Evolutionary conservation across 169 alveolate species (phyloP).

Genomic region (Plasmodium fragile): DNA sequence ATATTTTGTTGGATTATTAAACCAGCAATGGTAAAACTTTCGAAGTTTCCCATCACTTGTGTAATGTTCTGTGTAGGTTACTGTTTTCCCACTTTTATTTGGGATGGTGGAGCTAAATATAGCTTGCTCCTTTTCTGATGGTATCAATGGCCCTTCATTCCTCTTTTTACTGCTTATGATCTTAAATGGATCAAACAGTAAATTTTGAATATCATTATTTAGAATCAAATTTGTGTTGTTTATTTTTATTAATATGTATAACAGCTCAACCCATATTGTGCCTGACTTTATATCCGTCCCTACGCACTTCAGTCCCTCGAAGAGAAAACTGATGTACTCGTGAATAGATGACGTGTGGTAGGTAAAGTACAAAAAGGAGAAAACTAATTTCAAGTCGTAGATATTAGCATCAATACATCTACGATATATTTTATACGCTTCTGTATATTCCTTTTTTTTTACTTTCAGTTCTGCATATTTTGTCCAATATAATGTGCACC

Average conservation of each 20-base stretch:
- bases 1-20: slow-evolving; percentile 82
- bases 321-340: slow-evolving; percentile 82
- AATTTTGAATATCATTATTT: slow-evolving; percentile 75
- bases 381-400: slow-evolving; percentile 51
- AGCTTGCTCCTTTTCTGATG: slow-evolving; percentile 81
- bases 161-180: slow-evolving; percentile 30
- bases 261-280: slow-evolving; percentile 82
- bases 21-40: slow-evolving; percentile 75
- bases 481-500: slow-evolving; percentile 63
- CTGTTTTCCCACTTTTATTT: slow-evolving; percentile 7
- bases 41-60: slow-evolving; percentile 50
- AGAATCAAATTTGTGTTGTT: slow-evolving; percentile 80
- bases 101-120: slow-evolving; percentile 73
- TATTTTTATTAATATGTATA: slow-evolving; percentile 80
- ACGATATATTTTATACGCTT: slow-evolving; percentile 63
- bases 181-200: slow-evolving; percentile 82
- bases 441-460: slow-evolving; percentile 62
- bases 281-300: slow-evolving; percentile 85
- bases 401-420: slow-evolving; percentile 72
- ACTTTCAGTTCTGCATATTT: slow-evolving; percentile 72
- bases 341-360: slow-evolving; percentile 86
- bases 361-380: slow-evolving; percentile 79
- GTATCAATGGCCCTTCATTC: slow-evolving; percentile 42
- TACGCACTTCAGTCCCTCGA: slow-evolving; percentile 77
- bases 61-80: slow-evolving; percentile 49